A percentile compares a stretch with the other conserved stretches of the same genome.
Evolutionary conservation across 2,329 filamentous ascomycete species (phyloP).

Genomic region (Trichoderma lentiforme): DNA sequence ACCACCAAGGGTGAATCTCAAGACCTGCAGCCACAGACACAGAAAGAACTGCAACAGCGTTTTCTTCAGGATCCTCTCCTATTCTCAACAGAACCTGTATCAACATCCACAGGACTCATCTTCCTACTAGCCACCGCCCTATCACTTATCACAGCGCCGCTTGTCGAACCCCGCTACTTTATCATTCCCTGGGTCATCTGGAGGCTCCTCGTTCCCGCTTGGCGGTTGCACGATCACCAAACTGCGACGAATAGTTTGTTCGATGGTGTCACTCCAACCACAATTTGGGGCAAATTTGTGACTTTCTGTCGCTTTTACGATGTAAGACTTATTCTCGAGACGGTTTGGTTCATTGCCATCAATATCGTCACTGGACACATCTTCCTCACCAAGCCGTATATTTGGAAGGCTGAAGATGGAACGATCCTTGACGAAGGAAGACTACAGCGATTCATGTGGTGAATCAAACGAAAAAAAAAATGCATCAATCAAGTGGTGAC

Average conservation of each 20-base stretch:
- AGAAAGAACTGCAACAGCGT: conserved; percentile 16
- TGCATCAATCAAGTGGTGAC: neutral
- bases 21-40: neutral
- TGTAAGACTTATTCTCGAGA: conserved; percentile 57
- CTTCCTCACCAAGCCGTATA: conserved; percentile 66
- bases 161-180: conserved; percentile 95
- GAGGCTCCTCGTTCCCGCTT: conserved; percentile 71
- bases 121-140: conserved; percentile 68
- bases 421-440: conserved; percentile 51
- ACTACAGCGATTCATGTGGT: conserved; percentile 83
- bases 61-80: conserved; percentile 28
- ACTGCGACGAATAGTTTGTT: neutral
- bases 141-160: conserved; percentile 79
- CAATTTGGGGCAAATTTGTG: neutral
- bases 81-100: conserved; percentile 32
- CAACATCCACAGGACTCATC: conserved; percentile 52
- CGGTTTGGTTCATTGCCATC: conserved; percentile 63
- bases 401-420: conserved; percentile 58
- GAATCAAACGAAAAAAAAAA: conserved; percentile 17
- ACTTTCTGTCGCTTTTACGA: conserved; percentile 33
- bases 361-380: conserved; percentile 66
- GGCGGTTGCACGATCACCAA: conserved; percentile 29
- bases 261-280: neutral
- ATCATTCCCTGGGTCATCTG: conserved; percentile 94
- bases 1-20: neutral